Conservation (phyloP, 225 moss, liverwort and hornwort genomes). For the Marchantia polymorpha region DNA sequence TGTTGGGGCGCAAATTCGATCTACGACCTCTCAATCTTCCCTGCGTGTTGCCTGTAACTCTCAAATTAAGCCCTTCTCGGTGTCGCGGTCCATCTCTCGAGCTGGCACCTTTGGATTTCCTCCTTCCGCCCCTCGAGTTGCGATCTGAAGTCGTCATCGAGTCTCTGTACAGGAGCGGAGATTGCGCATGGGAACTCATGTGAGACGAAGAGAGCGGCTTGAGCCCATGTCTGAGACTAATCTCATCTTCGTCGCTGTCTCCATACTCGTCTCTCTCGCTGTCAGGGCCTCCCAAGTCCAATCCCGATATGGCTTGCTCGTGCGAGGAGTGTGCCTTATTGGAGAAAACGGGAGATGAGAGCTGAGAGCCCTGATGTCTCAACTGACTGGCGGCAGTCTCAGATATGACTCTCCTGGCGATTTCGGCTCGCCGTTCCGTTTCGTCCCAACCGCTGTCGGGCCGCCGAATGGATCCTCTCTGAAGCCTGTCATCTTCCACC, state of each 20-base stretch:
- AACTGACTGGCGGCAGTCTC: constrained; percentile 22
- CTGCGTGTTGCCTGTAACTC: constrained; percentile 32
- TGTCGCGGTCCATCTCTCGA: constrained; percentile 31
- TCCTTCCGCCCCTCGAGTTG: constrained; percentile 21
- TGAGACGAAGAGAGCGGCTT: constrained; percentile 33
- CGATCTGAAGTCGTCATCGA: constrained; percentile 29
- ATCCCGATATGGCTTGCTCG: constrained; percentile 18
- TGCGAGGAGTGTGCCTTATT: neutral
- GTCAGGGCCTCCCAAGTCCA: constrained; percentile 15
- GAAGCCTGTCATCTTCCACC: constrained; percentile 34
- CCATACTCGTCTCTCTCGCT: constrained; percentile 23
- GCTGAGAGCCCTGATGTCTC: constrained; percentile 16
- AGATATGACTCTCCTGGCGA: constrained; percentile 42
- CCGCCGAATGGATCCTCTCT: constrained; percentile 34
- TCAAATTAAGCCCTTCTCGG: constrained; percentile 36
- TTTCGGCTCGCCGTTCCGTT: constrained; percentile 37
- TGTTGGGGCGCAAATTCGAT: constrained; percentile 16
- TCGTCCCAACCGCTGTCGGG: constrained; percentile 39
- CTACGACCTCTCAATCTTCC: constrained; percentile 36
- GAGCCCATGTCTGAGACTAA: constrained; percentile 27
- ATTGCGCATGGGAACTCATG: constrained; percentile 33
- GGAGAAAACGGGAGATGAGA: constrained; percentile 27
- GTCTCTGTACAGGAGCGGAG: constrained; percentile 41
- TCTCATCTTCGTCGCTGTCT: constrained; percentile 33
- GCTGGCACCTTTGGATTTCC: constrained; percentile 11